These are phyloP conservation scores for Leccinum barrowsii DNA, from an alignment of 768 basidiomycete genomes.

Conservation along the genomic window DNA sequence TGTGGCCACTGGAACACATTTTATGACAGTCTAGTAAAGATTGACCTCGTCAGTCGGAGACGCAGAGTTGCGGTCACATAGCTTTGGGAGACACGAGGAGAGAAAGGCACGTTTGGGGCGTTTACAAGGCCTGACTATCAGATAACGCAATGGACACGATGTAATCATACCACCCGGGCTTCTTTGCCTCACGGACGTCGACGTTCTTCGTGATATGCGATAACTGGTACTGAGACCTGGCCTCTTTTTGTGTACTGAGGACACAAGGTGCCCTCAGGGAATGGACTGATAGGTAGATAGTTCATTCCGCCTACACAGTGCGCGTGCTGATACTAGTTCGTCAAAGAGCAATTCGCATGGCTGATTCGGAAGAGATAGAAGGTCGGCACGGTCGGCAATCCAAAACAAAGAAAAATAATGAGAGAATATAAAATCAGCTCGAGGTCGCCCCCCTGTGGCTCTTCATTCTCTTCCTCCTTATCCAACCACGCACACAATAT, in stretches of 20 bases:
- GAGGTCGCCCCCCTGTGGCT: rapidly evolving
- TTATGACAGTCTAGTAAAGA: not conserved
- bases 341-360: no score
- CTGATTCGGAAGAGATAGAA: no score
- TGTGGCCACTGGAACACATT: not conserved
- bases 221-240: not conserved
- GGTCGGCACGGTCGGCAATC: not conserved
- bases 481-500: not conserved
- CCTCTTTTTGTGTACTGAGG: not conserved
- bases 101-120: constrained; percentile 10
- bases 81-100: constrained; percentile 2
- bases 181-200: constrained; percentile 16
- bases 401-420: constrained; percentile 15
- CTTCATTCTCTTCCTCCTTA: not conserved
- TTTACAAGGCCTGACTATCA: constrained; percentile 16
- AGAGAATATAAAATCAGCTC: constrained; percentile 4
- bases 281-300: not conserved
- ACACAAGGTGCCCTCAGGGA: not conserved
- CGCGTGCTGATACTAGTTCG: no score
- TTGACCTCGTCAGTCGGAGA: not conserved
- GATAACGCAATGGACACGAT: constrained; percentile 12
- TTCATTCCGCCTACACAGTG: not conserved
- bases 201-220: not conserved
- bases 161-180: constrained; percentile 6
- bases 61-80: not conserved